Evolutionary conservation across 345 rosid genomes (phyloP), one percentile per base, ranked within the genome.

Genomic region (Rhodamnia rubescens): DNA sequence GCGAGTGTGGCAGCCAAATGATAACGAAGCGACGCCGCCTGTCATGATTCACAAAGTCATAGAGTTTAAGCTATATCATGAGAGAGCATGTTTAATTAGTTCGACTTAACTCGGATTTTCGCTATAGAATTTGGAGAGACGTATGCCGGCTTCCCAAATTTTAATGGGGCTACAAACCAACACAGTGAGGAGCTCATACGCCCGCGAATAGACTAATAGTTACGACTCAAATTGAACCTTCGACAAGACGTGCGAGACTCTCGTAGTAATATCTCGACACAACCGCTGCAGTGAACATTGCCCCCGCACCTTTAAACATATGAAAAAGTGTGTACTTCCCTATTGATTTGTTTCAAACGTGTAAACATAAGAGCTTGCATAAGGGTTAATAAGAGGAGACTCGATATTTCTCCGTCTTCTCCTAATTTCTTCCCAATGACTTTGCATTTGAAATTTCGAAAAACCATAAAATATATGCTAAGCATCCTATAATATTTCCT

Each of bases 81-180:
- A 8, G 44, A 69, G 44, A 69, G 1, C 10, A 69, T 36, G 2
- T 32, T 7, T 18, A 5, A 10, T 69, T 36, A 20, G 21, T 9
- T 36, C 13, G 6, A 69, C 8, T 16, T 36, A 29, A 6, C 24
- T 69, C 0, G 12, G 7, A 64, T 0, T 36, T 69, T 18, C 0
- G 4, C 3, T 32, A 15, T 22, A 42, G 6, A 20, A 32, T 13
- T 32, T 29, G 32, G 0, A 64, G 75, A 64, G 20, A 64, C 10
- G 7, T 27, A 8, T 27, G 13, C 1, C 8, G 0, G 40, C 0
- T 61, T 2, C 14, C 5, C 1, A 0, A 61, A 59, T 61, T 36
- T 36, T 61, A 14, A 61, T 21, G 58, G 29, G 2, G 69, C 9
- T 1, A 0, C 0, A 3, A 2, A 0, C 9, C 2, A 14, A 0